A percentile compares a stretch with the other conserved stretches of the same genome.
phyloP scores from a whole-genome alignment of 352 stramenopile genomes.

The Achlya hypogyna region DNA sequence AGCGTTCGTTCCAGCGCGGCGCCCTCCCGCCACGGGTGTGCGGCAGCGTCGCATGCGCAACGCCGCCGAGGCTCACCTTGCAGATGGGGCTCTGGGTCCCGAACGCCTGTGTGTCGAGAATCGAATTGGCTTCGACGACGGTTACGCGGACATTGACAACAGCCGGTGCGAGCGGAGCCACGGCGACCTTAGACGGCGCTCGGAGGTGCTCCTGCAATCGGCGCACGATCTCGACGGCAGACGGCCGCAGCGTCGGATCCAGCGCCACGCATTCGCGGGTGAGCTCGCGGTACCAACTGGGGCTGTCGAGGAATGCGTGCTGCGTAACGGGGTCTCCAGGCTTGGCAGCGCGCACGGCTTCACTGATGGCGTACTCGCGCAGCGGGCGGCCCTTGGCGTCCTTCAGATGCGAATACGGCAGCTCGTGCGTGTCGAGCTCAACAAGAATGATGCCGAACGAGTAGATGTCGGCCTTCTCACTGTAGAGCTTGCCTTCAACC shows the following conservation, averaged over 20 bases:
- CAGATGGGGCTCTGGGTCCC: neutral
- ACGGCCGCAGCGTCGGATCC: neutral
- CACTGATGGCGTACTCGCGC: neutral
- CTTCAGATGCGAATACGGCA: slow-evolving; percentile 12
- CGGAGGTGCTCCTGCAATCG: neutral
- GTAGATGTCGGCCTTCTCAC: slow-evolving; percentile 78
- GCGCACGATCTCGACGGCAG: neutral
- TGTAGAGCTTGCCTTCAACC: slow-evolving; percentile 56
- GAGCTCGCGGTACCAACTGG: neutral
- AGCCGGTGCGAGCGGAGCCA: neutral
- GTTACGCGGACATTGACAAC: neutral
- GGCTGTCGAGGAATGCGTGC: neutral
- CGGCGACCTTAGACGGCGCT: neutral
- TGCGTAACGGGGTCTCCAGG: neutral
- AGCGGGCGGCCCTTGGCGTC: neutral
- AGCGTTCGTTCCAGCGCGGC: neutral
- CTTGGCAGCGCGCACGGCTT: neutral
- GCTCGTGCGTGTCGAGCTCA: slow-evolving; percentile 24
- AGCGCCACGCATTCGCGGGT: neutral
- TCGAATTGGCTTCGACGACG: neutral
- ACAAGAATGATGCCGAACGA: slow-evolving; percentile 70
- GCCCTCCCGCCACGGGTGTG: neutral
- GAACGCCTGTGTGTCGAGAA: neutral
- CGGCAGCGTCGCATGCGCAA: neutral
- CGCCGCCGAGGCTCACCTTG: neutral